Percentiles rank a stretch among this genome's conserved stretches.
These are phyloP conservation scores for Trypanosoma melophagium DNA, from an alignment of 208 protist species.

Conservation along the genomic window DNA sequence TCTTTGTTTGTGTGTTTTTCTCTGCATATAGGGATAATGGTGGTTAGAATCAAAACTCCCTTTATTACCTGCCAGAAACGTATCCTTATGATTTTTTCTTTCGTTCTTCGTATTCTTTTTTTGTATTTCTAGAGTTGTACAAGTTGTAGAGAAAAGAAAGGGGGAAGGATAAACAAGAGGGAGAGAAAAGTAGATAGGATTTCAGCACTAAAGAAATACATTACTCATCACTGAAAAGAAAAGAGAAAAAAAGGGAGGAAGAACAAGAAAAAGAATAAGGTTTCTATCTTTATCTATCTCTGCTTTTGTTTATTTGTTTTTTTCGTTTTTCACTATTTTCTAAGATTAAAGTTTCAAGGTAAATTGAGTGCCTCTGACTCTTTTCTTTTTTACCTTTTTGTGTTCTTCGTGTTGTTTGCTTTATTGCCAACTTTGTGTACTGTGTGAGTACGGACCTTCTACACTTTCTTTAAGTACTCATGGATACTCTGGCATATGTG, in stretches of 20 bases:
- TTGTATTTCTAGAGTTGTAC: too few species aligned
- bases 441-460: conserved; percentile 12
- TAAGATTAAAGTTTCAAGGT: too few species aligned
- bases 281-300: conserved; percentile 6
- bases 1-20: too few species aligned
- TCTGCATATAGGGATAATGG: too few species aligned
- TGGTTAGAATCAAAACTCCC: too few species aligned
- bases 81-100: too few species aligned
- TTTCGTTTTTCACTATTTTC: too few species aligned
- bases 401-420: not conserved
- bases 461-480: conserved; percentile 24
- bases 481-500: conserved; percentile 70
- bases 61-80: too few species aligned
- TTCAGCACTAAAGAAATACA: too few species aligned
- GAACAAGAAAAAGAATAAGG: not conserved
- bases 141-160: too few species aligned
- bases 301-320: not conserved
- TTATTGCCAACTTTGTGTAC: not conserved
- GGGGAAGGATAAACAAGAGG: not conserved
- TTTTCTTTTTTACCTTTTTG: not conserved
- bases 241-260: conserved; percentile 3
- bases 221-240: not conserved
- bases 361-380: not conserved
- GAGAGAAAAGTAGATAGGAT: not conserved
- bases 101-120: too few species aligned